phyloP scores from a whole-genome alignment of 768 basidiomycete genomes.

The Leccinum obscurum region DNA sequence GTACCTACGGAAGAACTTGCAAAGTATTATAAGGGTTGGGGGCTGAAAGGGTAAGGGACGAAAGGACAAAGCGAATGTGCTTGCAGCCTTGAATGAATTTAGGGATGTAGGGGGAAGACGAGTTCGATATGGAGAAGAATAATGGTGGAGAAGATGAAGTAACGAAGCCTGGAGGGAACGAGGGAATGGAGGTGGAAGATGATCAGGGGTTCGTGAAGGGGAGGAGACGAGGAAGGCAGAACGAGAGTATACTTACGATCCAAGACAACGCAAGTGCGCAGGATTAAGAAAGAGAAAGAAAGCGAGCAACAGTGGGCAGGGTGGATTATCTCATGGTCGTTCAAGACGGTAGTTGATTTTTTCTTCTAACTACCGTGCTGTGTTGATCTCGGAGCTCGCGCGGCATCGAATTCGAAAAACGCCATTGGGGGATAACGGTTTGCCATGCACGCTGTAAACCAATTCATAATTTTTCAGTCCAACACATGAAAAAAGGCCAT shows the following conservation, averaged over 20 bases:
- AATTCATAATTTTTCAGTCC: not conserved
- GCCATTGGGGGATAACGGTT: not conserved
- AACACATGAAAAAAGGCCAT: not conserved
- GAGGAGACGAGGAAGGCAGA: constrained; percentile 79
- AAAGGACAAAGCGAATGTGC: constrained; percentile 71
- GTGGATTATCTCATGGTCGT: constrained; percentile 10
- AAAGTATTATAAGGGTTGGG: constrained; percentile 71
- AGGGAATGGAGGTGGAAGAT: constrained; percentile 72
- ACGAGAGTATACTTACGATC: constrained; percentile 68
- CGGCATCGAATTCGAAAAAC: not conserved
- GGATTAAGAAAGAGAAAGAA: too few species aligned
- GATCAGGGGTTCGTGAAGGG: constrained; percentile 70
- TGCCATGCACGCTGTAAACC: not conserved
- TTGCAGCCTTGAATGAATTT: constrained; percentile 69
- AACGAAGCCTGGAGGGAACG: constrained; percentile 36
- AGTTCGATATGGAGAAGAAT: constrained; percentile 12
- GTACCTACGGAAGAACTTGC: constrained; percentile 76
- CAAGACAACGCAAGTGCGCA: constrained; percentile 48
- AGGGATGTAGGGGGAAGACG: constrained; percentile 40
- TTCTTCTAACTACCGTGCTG: not conserved
- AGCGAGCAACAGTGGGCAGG: too few species aligned
- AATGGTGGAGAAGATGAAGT: constrained; percentile 11
- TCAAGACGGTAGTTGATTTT: constrained; percentile 21
- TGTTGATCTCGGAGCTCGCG: not conserved
- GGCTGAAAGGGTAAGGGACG: constrained; percentile 55